Conservation (phyloP, 208 protist genomes). For the Crithidia expoeki region DNA sequence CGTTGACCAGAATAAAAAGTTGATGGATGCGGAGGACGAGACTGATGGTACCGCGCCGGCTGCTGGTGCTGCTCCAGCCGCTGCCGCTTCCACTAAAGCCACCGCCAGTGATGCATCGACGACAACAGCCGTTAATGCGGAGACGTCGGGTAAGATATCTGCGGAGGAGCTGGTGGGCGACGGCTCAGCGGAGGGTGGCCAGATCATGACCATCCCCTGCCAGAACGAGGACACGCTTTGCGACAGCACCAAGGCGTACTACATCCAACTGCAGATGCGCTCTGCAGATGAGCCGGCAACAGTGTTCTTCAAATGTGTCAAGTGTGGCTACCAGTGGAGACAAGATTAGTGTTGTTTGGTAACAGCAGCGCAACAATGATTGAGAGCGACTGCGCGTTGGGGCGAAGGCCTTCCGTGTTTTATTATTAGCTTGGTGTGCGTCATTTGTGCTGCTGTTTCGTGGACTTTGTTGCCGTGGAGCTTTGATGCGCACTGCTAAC, state of each 20-base stretch:
- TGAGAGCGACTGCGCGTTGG: background rate
- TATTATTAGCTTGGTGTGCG: too few relatives aligned
- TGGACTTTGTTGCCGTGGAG: background rate
- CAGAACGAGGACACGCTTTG: conserved; percentile 85
- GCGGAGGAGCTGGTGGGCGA: conserved; percentile 12
- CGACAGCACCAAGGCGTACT: conserved; percentile 88
- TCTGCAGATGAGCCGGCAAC: conserved; percentile 98
- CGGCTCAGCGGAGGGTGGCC: conserved; percentile 63
- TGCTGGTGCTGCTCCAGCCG: background rate
- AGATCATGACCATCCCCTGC: conserved; percentile 84
- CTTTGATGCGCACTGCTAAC: background rate
- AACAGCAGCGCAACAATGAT: background rate
- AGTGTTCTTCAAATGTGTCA: conserved; percentile 96
- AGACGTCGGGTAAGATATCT: background rate
- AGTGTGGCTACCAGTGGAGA: conserved; percentile 94
- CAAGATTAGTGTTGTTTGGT: conserved; percentile 55
- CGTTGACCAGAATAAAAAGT: conserved; percentile 48
- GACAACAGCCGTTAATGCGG: background rate
- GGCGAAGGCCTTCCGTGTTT: too few relatives aligned
- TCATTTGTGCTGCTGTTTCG: background rate
- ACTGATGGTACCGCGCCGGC: conserved; percentile 9
- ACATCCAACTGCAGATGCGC: conserved; percentile 97
- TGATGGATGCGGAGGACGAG: conserved; percentile 41
- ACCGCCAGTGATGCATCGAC: background rate
- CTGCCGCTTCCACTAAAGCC: background rate